Percentiles rank a stretch among this genome's conserved stretches.
Evolutionary conservation across 208 protist genomes (phyloP).

Genomic region (Leishmania turanica): DNA sequence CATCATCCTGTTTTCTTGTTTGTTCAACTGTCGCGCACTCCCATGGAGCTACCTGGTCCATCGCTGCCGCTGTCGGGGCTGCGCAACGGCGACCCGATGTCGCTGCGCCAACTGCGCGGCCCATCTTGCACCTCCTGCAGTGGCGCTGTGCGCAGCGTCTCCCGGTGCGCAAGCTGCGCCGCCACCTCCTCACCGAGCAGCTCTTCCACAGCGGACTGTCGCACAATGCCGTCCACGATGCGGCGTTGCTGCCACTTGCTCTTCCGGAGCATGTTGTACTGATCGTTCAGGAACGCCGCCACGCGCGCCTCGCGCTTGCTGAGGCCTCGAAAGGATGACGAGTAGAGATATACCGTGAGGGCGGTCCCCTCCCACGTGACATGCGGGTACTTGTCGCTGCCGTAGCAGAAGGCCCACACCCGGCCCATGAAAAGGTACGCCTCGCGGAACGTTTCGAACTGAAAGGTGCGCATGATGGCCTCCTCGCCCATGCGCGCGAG

Average conservation of each 20-base stretch:
- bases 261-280: slow-evolving; percentile 86
- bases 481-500: slow-evolving; percentile 51
- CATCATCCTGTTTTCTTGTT: background rate
- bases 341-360: slow-evolving; percentile 86
- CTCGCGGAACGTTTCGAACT: slow-evolving; percentile 59
- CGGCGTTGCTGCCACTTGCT: slow-evolving; percentile 60
- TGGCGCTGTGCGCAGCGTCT: slow-evolving; percentile 43
- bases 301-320: slow-evolving; percentile 82
- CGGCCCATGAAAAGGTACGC: slow-evolving; percentile 87
- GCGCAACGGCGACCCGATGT: background rate
- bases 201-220: slow-evolving; percentile 45
- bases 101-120: slow-evolving; percentile 35
- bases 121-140: slow-evolving; percentile 47
- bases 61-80: background rate
- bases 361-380: slow-evolving; percentile 59
- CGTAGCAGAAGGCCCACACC: slow-evolving; percentile 86
- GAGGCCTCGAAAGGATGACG: slow-evolving; percentile 75
- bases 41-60: background rate
- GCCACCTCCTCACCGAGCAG: slow-evolving; percentile 45
- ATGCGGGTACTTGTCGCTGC: slow-evolving; percentile 81
- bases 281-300: slow-evolving; percentile 86
- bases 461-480: slow-evolving; percentile 74
- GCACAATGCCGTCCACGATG: slow-evolving; percentile 29
- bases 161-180: slow-evolving; percentile 33
- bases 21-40: background rate